A percentile compares a stretch with the other conserved stretches of the same genome.
Conservation (phyloP, 2,329 filamentous ascomycete species). For the Neofusicoccum cordaticola region DNA sequence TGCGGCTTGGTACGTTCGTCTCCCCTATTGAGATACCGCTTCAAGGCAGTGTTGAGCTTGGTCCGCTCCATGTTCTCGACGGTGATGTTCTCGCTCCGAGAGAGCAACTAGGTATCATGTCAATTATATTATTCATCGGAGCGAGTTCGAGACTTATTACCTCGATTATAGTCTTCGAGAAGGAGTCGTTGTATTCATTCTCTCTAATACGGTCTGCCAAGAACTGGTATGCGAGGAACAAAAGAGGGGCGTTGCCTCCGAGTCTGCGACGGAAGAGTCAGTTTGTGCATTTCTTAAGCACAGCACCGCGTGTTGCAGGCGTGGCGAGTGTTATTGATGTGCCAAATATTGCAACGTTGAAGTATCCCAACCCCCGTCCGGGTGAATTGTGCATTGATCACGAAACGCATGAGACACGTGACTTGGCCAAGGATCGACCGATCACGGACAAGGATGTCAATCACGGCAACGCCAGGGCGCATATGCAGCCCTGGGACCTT, state of each 20-base stretch:
- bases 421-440: constrained; percentile 2
- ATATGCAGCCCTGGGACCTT: neutral
- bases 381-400: neutral
- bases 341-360: neutral
- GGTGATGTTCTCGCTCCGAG: constrained; percentile 60
- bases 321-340: neutral
- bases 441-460: constrained; percentile 11
- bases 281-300: neutral
- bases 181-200: constrained; percentile 43
- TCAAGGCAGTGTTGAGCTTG: constrained; percentile 64
- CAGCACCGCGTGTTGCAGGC: neutral
- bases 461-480: constrained; percentile 7
- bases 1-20: constrained; percentile 63
- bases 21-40: constrained; percentile 62
- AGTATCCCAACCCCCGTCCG: neutral
- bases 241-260: constrained; percentile 38
- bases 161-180: constrained; percentile 44
- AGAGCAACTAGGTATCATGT: constrained; percentile 53
- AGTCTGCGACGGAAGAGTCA: constrained; percentile 20
- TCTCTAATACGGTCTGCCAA: constrained; percentile 47
- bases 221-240: constrained; percentile 49
- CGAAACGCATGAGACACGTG: constrained; percentile 4
- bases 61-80: constrained; percentile 60
- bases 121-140: constrained; percentile 20
- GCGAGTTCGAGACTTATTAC: constrained; percentile 29